These are phyloP conservation scores for Chaetomiaceae sp. DNA, from an alignment of 2,329 filamentous ascomycete species.

Conservation along the genomic window DNA sequence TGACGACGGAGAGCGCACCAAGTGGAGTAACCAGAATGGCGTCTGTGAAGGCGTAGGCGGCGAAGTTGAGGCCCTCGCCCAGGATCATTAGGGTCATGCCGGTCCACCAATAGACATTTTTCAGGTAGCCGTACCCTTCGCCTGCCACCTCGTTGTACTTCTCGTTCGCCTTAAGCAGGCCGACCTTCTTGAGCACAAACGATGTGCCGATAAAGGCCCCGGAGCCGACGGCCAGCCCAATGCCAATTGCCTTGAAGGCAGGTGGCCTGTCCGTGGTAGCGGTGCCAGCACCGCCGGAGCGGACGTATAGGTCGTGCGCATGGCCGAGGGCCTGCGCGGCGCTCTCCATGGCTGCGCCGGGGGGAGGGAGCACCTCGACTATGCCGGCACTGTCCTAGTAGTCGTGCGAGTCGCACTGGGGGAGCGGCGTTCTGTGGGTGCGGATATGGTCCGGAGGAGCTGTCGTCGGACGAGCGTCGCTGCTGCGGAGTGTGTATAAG, in stretches of 20 bases:
- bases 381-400: conserved; percentile 9
- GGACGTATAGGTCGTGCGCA: conserved; percentile 38
- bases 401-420: background rate
- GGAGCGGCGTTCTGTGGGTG: background rate
- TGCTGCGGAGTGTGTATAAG: background rate
- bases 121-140: conserved; percentile 94
- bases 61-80: conserved; percentile 94
- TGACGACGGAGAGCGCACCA: conserved; percentile 84
- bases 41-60: conserved; percentile 94
- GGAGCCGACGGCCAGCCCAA: conserved; percentile 77
- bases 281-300: conserved; percentile 31
- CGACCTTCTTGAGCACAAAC: conserved; percentile 93
- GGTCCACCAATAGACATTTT: conserved; percentile 90
- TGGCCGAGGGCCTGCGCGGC: conserved; percentile 25
- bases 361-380: conserved; percentile 17
- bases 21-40: conserved; percentile 91
- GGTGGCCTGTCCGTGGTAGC: conserved; percentile 35
- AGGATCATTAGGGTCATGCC: conserved; percentile 97
- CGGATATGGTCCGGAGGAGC: background rate
- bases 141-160: conserved; percentile 96
- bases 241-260: conserved; percentile 78
- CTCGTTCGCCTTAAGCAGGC: conserved; percentile 82
- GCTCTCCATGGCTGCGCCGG: conserved; percentile 25
- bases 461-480: background rate
- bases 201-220: conserved; percentile 90